Base-by-base conservation (phyloP, 495 filamentous ascomycete species). In the Penicillium silybi region DNA sequence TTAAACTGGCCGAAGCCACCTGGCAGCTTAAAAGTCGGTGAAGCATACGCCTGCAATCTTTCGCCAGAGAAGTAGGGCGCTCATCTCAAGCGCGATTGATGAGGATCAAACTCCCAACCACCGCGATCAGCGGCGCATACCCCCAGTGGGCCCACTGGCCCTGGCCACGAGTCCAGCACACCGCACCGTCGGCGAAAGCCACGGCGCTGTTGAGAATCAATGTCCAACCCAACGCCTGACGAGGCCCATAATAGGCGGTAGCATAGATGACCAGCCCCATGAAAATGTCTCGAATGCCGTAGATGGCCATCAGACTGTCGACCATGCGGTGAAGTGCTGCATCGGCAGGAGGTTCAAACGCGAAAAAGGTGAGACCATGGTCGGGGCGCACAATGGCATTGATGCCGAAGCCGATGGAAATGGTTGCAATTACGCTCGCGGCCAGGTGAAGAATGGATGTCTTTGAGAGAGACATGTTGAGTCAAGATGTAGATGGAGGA, bases 131-230 rank as follows among this genome's bases (percentile, higher is more conserved):
- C 13, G 74, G 75, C 18, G 75, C 77, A 67, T 82, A 81, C 6
- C 73, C 70, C 77, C 78, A 83, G 57, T 82, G 80, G 59, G 69
- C 73, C 79, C 74, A 76, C 54, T 80, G 58, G 18, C 77, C 79
- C 23, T 64, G 53, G 9, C 72, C 73, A 43, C 72, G 57, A 5
- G 34, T 61, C 54, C 64, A 69, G 29, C 72, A 75, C 4, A 80
- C 64, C 9, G 47, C 43, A 0, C 80, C 79, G 68, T 83, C 78
- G 6, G 58, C 72, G 41, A 64, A 60, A 11, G 78, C 78, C 10
- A 79, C 69, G 15, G 53, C 64, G 52, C 70, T 70, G 13, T 74
- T 70, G 27, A 70, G 66, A 40, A 80, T 53, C 41, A 80, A 41
- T 15, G 72, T 76, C 70, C 67, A 72, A 4, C 77, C 78, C 20